Evolutionary conservation across 495 filamentous ascomycete genomes (phyloP), one percentile per base, ranked within the genome.

Genomic region (Penicillium alfredii): DNA sequence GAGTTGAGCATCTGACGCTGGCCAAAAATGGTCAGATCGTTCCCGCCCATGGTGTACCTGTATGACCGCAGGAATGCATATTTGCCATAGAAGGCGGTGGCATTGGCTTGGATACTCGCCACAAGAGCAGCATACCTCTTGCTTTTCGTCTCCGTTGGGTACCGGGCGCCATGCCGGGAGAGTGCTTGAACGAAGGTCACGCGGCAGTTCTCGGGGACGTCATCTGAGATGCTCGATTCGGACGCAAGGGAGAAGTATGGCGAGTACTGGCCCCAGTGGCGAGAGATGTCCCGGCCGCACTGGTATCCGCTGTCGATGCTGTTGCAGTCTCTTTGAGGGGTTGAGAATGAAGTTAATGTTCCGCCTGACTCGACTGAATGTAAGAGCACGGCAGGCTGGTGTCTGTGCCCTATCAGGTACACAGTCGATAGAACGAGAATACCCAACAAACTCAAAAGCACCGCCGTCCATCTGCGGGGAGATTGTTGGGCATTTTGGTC

Each of bases 261-360:
- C 13, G 85, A 85, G 59, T 94, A 92, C 51, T 88, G 84, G 35
- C 87, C 88, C 88, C 86, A 93, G 39, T 60, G 73, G 41, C 83
- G 86, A 3, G 84, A 75, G 27, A 81, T 65, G 10, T 68, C 35
- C 7, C 68, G 40, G 21, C 66, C 60, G 55, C 79, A 85, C 43
- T 78, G 74, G 54, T 79, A 88, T 17, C 85, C 86, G 32, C 58
- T 47, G 9, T 73, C 44, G 9, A 78, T 60, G 2, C 67, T 74
- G 51, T 82, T 79, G 57, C 83, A 88, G 19, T 30, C 22, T 15
- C 41, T 46, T 22, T 26, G 20, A 7, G 42, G 23, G 23, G 11
- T 8, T 25, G 3, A 23, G 8, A n/a, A 18, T 24, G 35, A 30
- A 33, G 35, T 35, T 19, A 30, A 25, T 8, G 23, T n/a, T n/a